phyloP scores from a whole-genome alignment of 805 yeast species.

The Yamadazyma scolyti region DNA sequence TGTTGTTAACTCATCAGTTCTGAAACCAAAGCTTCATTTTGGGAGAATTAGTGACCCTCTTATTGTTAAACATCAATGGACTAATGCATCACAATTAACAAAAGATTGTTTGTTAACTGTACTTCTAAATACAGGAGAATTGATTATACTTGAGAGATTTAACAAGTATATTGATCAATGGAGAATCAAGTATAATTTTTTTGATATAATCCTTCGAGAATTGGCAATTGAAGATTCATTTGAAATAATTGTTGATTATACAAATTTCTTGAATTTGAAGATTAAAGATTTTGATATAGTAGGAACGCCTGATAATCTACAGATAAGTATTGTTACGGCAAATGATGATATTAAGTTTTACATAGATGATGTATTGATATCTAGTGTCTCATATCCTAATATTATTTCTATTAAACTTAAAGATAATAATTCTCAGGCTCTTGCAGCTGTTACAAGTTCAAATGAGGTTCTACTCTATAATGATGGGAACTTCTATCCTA shows the following conservation, averaged over 20 bases:
- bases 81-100: constrained; percentile 17
- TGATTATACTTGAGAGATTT: constrained; percentile 26
- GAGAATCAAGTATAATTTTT: constrained; percentile 20
- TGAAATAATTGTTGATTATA: constrained; percentile 15
- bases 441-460: too few species aligned
- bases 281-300: constrained; percentile 25
- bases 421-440: too few species aligned
- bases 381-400: too few species aligned
- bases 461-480: constrained; percentile 2
- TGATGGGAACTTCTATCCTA: background rate
- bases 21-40: constrained; percentile 26
- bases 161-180: constrained; percentile 21
- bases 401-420: too few species aligned
- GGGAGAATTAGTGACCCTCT: constrained; percentile 28
- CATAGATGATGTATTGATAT: background rate
- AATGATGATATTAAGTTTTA: constrained; percentile 2
- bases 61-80: constrained; percentile 35
- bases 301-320: background rate
- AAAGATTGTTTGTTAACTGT: constrained; percentile 30
- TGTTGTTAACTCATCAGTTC: constrained; percentile 19
- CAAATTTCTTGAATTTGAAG: constrained; percentile 19
- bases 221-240: constrained; percentile 15
- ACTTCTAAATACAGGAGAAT: constrained; percentile 35
- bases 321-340: constrained; percentile 1
- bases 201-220: constrained; percentile 21